These are phyloP conservation scores for Waitea zeae DNA, from an alignment of 1,284 basidiomycete genomes.

Conservation along the genomic window DNA sequence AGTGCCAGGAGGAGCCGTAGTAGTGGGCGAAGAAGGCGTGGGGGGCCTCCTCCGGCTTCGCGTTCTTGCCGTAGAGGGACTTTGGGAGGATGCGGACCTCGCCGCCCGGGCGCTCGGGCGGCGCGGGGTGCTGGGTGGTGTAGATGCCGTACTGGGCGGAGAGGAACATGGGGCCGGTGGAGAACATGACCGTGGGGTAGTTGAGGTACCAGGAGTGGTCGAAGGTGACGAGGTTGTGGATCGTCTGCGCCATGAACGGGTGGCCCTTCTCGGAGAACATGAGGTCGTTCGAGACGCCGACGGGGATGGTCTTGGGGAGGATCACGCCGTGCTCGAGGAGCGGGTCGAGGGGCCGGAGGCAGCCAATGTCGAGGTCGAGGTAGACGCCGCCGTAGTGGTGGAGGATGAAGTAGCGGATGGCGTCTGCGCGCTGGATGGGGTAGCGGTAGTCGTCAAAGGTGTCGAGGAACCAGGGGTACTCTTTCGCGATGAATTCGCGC, in stretches of 20 bases:
- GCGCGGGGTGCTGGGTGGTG: slow-evolving; percentile 47
- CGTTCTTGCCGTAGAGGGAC: slow-evolving; percentile 93
- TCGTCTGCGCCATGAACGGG: slow-evolving; percentile 85
- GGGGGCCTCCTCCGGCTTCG: slow-evolving; percentile 66
- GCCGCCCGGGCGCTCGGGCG: slow-evolving; percentile 30
- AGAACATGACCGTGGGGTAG: slow-evolving; percentile 99
- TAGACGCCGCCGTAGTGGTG: slow-evolving; percentile 94
- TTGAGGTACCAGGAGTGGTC: slow-evolving; percentile 89
- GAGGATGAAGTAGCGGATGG: slow-evolving; percentile 95
- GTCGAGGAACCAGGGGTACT: slow-evolving; percentile 87
- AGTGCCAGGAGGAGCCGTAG: slow-evolving; percentile 95
- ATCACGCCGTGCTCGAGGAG: slow-evolving; percentile 82
- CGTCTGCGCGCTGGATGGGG: slow-evolving; percentile 92
- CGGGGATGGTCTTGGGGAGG: slow-evolving; percentile 89
- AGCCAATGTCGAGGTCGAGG: slow-evolving; percentile 95
- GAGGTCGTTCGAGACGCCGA: slow-evolving; percentile 94
- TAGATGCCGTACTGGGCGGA: slow-evolving; percentile 78
- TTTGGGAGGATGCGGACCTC: slow-evolving; percentile 86
- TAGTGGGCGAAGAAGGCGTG: slow-evolving; percentile 91
- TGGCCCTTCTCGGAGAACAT: slow-evolving; percentile 82
- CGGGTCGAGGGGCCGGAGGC: slow-evolving; percentile 77
- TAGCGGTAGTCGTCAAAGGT: slow-evolving; percentile 91
- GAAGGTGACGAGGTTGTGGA: slow-evolving; percentile 85
- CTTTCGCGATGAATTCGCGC: slow-evolving; percentile 73
- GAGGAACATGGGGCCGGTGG: slow-evolving; percentile 90